These are phyloP conservation scores for Cladosporium sp. DNA, from an alignment of 2,329 filamentous ascomycete species.

Conservation along the genomic window DNA sequence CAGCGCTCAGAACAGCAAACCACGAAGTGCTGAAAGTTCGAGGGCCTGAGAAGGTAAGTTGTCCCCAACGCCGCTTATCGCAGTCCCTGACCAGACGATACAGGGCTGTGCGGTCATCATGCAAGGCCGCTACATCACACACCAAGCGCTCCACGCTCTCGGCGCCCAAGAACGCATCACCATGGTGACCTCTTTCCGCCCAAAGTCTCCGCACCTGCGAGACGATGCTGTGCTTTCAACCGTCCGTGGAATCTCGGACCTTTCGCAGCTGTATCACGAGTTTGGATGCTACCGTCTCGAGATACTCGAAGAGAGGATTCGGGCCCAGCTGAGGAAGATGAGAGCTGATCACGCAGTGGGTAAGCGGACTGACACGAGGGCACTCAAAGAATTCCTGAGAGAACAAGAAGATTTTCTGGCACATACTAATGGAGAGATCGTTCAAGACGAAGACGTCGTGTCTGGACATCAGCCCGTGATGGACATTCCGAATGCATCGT, in stretches of 20 bases:
- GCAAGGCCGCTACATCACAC: slow-evolving; percentile 67
- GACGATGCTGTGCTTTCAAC: slow-evolving; percentile 64
- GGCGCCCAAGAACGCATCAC: slow-evolving; percentile 63
- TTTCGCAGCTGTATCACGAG: slow-evolving; percentile 60
- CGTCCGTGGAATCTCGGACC: slow-evolving; percentile 59
- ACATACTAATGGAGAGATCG: slow-evolving; percentile 37
- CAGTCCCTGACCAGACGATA: not conserved
- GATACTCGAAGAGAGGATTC: slow-evolving; percentile 56
- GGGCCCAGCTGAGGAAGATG: slow-evolving; percentile 42
- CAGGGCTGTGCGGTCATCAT: slow-evolving; percentile 65
- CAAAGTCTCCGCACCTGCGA: slow-evolving; percentile 53
- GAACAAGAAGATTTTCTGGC: slow-evolving; percentile 37
- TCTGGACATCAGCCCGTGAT: slow-evolving; percentile 22
- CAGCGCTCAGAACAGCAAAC: slow-evolving; percentile 56
- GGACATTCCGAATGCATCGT: slow-evolving; percentile 20
- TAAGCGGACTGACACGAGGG: slow-evolving; percentile 37
- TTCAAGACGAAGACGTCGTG: slow-evolving; percentile 23
- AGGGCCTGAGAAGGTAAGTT: slow-evolving; percentile 59
- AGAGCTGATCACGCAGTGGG: slow-evolving; percentile 24
- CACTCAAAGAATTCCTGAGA: slow-evolving; percentile 39
- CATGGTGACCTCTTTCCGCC: slow-evolving; percentile 67
- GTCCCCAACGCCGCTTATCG: not conserved
- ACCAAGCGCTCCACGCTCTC: slow-evolving; percentile 61
- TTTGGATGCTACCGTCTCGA: slow-evolving; percentile 64
- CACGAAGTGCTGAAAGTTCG: slow-evolving; percentile 49